phyloP scores from a whole-genome alignment of 2,329 filamentous ascomycete genomes.

The Colletotrichum plurivorum region DNA sequence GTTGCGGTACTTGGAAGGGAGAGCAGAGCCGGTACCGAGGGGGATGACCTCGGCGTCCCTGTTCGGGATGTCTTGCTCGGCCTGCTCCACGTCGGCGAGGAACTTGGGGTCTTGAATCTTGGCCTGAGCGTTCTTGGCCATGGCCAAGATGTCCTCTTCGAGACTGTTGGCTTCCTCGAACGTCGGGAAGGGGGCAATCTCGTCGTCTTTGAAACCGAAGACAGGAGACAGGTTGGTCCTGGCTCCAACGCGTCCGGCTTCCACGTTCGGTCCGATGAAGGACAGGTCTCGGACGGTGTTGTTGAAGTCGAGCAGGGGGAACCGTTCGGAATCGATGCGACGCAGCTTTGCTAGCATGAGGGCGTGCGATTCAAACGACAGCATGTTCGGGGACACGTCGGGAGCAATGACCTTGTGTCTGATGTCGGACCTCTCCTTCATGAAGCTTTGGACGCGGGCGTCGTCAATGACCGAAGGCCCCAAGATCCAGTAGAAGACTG shows the following conservation, averaged over 20 bases:
- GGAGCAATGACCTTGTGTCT: slow-evolving; percentile 84
- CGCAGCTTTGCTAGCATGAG: slow-evolving; percentile 78
- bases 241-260: slow-evolving; percentile 60
- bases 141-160: slow-evolving; percentile 58
- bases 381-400: slow-evolving; percentile 81
- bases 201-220: slow-evolving; percentile 60
- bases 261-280: slow-evolving; percentile 46
- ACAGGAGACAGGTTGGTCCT: slow-evolving; percentile 63
- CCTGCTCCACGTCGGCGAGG: slow-evolving; percentile 61
- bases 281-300: slow-evolving; percentile 58
- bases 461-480: slow-evolving; percentile 77
- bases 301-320: slow-evolving; percentile 77
- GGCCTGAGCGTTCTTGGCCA: slow-evolving; percentile 65
- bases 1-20: slow-evolving; percentile 94
- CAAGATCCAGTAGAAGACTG: slow-evolving; percentile 85
- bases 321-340: slow-evolving; percentile 80
- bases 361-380: slow-evolving; percentile 78
- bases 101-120: slow-evolving; percentile 61
- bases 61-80: slow-evolving; percentile 77
- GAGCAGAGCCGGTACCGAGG: slow-evolving; percentile 90
- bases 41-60: slow-evolving; percentile 86
- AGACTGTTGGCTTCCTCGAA: slow-evolving; percentile 56
- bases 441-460: slow-evolving; percentile 76
- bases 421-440: slow-evolving; percentile 70
- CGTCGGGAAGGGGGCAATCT: slow-evolving; percentile 59